phyloP scores from a whole-genome alignment of 1,284 basidiomycete species.

The Ceratobasidium sp. region DNA sequence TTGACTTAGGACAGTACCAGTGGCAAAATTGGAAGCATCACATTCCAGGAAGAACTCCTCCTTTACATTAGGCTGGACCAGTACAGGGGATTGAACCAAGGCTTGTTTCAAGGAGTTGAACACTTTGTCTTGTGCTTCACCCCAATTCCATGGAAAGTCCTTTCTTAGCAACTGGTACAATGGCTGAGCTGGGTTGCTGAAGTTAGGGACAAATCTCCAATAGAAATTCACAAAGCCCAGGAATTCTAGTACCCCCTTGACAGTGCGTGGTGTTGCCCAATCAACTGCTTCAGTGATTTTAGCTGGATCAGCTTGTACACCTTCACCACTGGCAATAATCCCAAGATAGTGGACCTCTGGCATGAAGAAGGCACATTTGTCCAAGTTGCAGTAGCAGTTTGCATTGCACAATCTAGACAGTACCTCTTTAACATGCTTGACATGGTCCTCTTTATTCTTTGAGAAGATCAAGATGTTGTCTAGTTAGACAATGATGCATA shows the following conservation, averaged over 20 bases:
- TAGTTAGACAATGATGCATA: conserved; percentile 50
- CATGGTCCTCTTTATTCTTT: background rate
- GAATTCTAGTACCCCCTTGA: conserved; percentile 53
- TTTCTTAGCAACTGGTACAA: conserved; percentile 51
- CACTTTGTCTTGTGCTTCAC: conserved; percentile 37
- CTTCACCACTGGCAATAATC: conserved; percentile 46
- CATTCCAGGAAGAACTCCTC: conserved; percentile 10
- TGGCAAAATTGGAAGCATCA: background rate
- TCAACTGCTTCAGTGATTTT: conserved; percentile 52
- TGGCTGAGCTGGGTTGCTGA: conserved; percentile 51
- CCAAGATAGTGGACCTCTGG: conserved; percentile 51
- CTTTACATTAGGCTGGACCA: background rate
- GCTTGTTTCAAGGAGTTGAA: conserved; percentile 52
- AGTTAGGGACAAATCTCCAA: conserved; percentile 54
- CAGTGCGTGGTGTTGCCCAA: conserved; percentile 53
- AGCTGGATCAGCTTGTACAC: background rate
- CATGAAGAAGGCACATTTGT: conserved; percentile 56
- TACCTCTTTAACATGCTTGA: background rate
- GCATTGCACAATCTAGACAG: conserved; percentile 7
- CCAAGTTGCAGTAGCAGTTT: conserved; percentile 47
- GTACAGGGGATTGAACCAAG: background rate
- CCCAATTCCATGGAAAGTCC: conserved; percentile 47
- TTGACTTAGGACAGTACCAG: conserved; percentile 46
- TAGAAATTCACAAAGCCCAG: conserved; percentile 57
- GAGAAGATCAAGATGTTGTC: conserved; percentile 46